These are phyloP conservation scores for Chrysanthemum lavandulifolium DNA, from an alignment of 129 eudicot genomes.

Conservation along the genomic window DNA sequence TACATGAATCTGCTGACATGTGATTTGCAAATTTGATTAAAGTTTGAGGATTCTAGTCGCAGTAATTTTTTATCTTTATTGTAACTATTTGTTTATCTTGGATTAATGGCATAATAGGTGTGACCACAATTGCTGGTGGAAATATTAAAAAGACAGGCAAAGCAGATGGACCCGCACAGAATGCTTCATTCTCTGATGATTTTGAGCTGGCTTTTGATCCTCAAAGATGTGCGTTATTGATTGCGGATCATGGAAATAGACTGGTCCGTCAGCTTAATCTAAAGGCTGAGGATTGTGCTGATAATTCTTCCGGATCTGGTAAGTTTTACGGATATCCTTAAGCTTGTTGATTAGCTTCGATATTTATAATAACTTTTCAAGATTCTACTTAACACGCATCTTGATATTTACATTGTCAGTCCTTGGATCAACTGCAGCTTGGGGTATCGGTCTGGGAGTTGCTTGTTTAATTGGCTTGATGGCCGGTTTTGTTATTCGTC, in stretches of 20 bases:
- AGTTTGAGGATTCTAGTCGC: conserved; percentile 6
- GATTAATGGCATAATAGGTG: conserved; percentile 41
- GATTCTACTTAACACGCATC: not conserved
- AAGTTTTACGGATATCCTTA: not conserved
- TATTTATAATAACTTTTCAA: no score
- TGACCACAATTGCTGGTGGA: conserved; percentile 93
- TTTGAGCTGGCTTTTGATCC: conserved; percentile 63
- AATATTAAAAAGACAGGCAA: conserved; percentile 58
- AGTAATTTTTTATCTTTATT: not conserved
- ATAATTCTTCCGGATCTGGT: conserved; percentile 54
- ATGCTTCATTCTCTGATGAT: conserved; percentile 80
- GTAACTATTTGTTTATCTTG: not conserved
- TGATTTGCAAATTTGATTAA: not conserved
- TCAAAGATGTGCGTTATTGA: conserved; percentile 70
- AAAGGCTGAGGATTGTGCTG: conserved; percentile 58
- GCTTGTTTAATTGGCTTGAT: conserved; percentile 58
- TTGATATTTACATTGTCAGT: conserved; percentile 37
- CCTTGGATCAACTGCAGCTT: conserved; percentile 42
- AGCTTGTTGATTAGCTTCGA: no score
- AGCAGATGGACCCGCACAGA: conserved; percentile 72
- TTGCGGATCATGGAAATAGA: conserved; percentile 77
- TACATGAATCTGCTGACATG: not conserved
- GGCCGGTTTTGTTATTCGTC: conserved; percentile 64
- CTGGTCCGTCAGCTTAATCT: conserved; percentile 75
- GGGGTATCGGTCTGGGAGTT: conserved; percentile 53